Base-by-base conservation (phyloP, 2,329 filamentous ascomycete species). In the Hypoxylon sp. region DNA sequence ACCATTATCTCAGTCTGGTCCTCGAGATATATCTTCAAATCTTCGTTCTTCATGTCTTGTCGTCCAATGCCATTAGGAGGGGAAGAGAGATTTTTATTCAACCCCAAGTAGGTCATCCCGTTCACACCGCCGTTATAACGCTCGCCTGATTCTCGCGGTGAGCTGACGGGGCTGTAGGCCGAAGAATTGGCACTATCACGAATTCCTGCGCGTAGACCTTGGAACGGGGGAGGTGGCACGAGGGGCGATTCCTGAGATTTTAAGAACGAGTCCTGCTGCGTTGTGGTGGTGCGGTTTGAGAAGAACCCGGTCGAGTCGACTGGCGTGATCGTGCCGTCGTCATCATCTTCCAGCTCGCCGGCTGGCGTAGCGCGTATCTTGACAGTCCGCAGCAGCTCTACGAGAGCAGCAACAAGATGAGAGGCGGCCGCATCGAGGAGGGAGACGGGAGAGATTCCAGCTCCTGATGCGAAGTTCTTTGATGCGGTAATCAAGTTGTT, bases 401-500 rank as follows among this genome's bases (percentile, higher is more conserved):
- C 90, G 24, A 98, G 87, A 1, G 94, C 90, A 3, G 92, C 90
- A 1, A 93, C 93, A 37, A 98, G 85, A 80, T 99, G 94, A 24
- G 93, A 96, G 6, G 95, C 94, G 1, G 96, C 95, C 2, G 95
- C 96, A 79, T 99, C 96, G 21, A 99, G 85, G 2, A 99, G 82
- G 5, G 93, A 97, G n/a, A 99, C 91, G 0, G 96, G 96, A 1
- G 93, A 95, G 32, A 99, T 87, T 31, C 96, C 96, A 19, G 89
- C 90, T 0, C 93, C 91, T 10, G 89, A 87, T 35, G 92, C 91
- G 79, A 96, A 97, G 77, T 97, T 97, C 82, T 97, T 97, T 35
- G 93, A 92, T 1, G 95, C 93, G 2, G 95, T 98, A 75, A 98
- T 98, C 64, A 99, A 85, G 76, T 95, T 96, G 84, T 98, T 98